Evolutionary conservation across 2,329 filamentous ascomycete species (phyloP), one percentile per base, ranked within the genome.

Genomic region (Microcyclospora tardicrescens): DNA sequence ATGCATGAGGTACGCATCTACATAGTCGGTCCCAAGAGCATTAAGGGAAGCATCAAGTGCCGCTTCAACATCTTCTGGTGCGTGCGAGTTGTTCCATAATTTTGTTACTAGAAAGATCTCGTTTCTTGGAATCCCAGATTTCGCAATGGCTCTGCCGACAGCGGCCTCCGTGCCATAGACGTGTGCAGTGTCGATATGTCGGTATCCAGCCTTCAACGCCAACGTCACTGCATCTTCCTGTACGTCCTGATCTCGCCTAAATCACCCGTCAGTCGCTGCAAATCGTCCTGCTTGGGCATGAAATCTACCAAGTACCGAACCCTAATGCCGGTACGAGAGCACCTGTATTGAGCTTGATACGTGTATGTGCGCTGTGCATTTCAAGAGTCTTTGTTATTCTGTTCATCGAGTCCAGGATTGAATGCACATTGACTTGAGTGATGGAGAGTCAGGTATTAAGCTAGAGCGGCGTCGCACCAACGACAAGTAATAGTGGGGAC

Each of bases 1-100:
- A 60, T 82, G 78, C 54, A 85, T 81, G 41, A 83, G 66, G 57
- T 73, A 81, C 10, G 84, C 64, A 54, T 84, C 79, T 40, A 84
- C 64, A 55, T 83, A 82, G 42, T 78, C 77, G 30, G 78, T 62
- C 10, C 68, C 71, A 50, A 81, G 68, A 51, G 76, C 69, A 54
- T 76, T 69, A 37, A 81, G 64, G 32, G 77, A 77, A 31, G 72
- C 67, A 45, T 50, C 54, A 35, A 77, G 70, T 44, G 77, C 77
- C 46, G 69, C 62, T 42, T 72, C 64, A 12, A 82, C 79, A 50
- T 77, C 73, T 50, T 77, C 68, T 1, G 69, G 71, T 45, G 71
- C 66, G 53, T 79, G 74, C 50, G 61, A 68, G 56, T 75, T 77
- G 61, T 77, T 79, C 50, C 51, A 52, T 10, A 54, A 44, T 41